These are phyloP conservation scores for Albizia julibrissin DNA, from an alignment of 306 rosid genomes.

Conservation along the genomic window DNA sequence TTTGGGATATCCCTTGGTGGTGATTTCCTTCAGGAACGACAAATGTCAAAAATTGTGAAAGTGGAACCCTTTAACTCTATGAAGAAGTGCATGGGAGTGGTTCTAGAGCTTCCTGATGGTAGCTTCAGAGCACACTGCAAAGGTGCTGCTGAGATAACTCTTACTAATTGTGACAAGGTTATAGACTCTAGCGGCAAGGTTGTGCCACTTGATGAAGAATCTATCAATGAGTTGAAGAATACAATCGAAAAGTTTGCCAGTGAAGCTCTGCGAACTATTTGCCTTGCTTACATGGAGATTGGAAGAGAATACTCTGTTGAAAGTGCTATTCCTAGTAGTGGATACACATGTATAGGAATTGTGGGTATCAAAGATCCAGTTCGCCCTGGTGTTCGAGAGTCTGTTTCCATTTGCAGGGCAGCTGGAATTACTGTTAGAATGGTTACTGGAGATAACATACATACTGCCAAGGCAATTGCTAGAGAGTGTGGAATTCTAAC, in stretches of 20 bases:
- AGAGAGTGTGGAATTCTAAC: slow-evolving; percentile 97
- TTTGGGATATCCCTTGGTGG: slow-evolving; percentile 82
- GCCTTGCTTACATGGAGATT: slow-evolving; percentile 84
- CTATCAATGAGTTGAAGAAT: slow-evolving; percentile 53
- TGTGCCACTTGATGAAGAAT: slow-evolving; percentile 58
- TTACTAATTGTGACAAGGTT: slow-evolving; percentile 74
- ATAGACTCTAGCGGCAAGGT: slow-evolving; percentile 63
- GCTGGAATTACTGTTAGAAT: slow-evolving; percentile 91
- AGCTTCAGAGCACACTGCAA: slow-evolving; percentile 82
- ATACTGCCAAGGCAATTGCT: slow-evolving; percentile 97
- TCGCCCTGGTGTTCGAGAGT: slow-evolving; percentile 92
- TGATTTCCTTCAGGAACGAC: slow-evolving; percentile 67
- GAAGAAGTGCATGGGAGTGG: slow-evolving; percentile 88
- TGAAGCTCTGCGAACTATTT: slow-evolving; percentile 93
- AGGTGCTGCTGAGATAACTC: slow-evolving; percentile 93
- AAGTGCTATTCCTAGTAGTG: slow-evolving; percentile 55
- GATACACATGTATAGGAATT: slow-evolving; percentile 89
- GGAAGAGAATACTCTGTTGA: slow-evolving; percentile 53
- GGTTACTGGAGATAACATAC: slow-evolving; percentile 98
- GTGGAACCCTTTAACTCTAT: slow-evolving; percentile 93
- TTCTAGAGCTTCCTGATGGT: slow-evolving; percentile 69
- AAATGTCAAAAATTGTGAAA: slow-evolving; percentile 57
- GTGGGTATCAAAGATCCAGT: slow-evolving; percentile 99
- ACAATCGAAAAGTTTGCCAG: slow-evolving; percentile 76
- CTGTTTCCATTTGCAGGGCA: slow-evolving; percentile 89